A percentile compares a stretch with the other conserved stretches of the same genome.
Conservation (phyloP, 805 yeast genomes). For the Isabelozyma rhagii region DNA sequence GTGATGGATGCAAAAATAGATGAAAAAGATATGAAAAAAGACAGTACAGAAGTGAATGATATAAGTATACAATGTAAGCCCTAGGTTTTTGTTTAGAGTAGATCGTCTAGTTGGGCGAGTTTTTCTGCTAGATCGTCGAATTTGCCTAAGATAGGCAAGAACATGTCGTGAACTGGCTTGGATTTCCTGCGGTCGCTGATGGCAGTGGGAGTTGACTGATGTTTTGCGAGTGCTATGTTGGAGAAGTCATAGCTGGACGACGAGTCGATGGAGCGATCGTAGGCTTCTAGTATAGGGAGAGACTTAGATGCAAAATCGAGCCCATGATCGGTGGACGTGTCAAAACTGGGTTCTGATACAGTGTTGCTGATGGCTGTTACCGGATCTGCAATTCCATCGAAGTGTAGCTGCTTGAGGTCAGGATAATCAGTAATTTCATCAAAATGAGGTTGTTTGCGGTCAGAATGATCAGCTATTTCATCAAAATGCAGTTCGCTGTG, state of each 20-base stretch:
- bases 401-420: too few species aligned
- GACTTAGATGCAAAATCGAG: background rate
- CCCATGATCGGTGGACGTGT: background rate
- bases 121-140: slow-evolving; percentile 42
- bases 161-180: slow-evolving; percentile 48
- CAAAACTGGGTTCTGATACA: too few species aligned
- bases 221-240: background rate
- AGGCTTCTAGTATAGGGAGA: background rate
- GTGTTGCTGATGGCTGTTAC: too few species aligned
- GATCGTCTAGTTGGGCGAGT: slow-evolving; percentile 34
- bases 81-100: slow-evolving; percentile 5
- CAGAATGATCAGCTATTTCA: too few species aligned
- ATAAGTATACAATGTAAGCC: background rate
- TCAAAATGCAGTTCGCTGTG: background rate
- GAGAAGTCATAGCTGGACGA: background rate
- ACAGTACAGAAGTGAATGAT: background rate
- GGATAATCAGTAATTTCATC: too few species aligned
- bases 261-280: background rate
- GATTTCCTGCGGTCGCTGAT: slow-evolving; percentile 19
- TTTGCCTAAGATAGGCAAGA: slow-evolving; percentile 54
- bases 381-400: too few species aligned
- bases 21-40: background rate
- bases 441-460: too few species aligned
- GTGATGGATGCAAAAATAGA: background rate
- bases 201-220: slow-evolving; percentile 4